phyloP scores from a whole-genome alignment of 106 monocot genomes.

The Acorus calamus region DNA sequence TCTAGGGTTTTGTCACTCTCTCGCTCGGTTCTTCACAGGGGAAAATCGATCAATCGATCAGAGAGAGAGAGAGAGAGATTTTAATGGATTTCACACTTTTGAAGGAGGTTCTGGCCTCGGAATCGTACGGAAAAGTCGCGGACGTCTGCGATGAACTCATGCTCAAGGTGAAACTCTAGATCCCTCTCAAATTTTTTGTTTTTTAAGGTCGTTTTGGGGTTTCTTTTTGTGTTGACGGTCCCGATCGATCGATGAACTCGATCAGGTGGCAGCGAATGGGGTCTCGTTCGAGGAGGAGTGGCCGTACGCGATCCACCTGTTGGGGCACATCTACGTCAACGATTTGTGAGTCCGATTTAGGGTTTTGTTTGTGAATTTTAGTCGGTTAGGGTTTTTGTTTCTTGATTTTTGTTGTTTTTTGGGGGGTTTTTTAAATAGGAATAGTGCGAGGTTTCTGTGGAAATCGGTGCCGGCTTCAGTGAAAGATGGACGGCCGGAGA shows the following conservation, averaged over 20 bases:
- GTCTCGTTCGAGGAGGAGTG: slow-evolving; percentile 53
- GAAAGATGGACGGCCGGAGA: slow-evolving; percentile 63
- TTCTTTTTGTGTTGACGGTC: neutral
- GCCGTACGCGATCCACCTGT: slow-evolving; percentile 87
- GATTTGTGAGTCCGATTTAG: slow-evolving; percentile 50
- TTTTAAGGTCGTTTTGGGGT: slow-evolving; percentile 9
- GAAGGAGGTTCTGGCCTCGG: slow-evolving; percentile 45
- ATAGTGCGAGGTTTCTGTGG: slow-evolving; percentile 90
- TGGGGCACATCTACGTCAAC: slow-evolving; percentile 68
- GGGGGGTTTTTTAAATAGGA: slow-evolving; percentile 25
- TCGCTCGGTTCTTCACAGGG: too few species aligned
- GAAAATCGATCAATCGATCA: too few species aligned
- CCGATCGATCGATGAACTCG: neutral
- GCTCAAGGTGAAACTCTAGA: slow-evolving; percentile 44
- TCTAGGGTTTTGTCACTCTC: too few species aligned
- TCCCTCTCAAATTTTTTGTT: neutral
- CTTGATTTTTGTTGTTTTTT: neutral
- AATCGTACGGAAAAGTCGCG: slow-evolving; percentile 50
- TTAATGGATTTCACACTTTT: slow-evolving; percentile 74
- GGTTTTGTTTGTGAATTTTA: neutral
- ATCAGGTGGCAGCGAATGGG: slow-evolving; percentile 58
- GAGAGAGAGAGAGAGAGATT: too few species aligned
- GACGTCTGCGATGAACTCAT: slow-evolving; percentile 84
- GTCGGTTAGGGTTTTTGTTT: neutral
- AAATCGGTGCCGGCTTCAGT: slow-evolving; percentile 60